Percentiles rank a stretch among this genome's conserved stretches.
Conservation (phyloP, 1,284 basidiomycete genomes). For the Malassezia sp. region DNA sequence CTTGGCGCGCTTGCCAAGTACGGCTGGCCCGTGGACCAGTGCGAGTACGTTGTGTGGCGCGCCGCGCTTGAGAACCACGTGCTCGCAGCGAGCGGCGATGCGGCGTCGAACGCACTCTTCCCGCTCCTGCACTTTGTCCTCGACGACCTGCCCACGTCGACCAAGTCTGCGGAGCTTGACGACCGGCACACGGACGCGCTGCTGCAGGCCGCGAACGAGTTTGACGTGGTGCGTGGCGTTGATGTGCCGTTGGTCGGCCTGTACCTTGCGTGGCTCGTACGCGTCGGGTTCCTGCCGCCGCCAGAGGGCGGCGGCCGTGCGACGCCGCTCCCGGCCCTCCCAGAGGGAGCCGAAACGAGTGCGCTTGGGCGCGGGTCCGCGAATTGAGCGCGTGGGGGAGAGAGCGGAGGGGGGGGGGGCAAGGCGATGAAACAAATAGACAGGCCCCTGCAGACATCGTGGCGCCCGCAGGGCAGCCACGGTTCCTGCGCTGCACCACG, state of each 20-base stretch:
- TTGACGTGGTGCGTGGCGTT: constrained; percentile 57
- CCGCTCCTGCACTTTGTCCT: constrained; percentile 92
- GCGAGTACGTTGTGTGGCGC: constrained; percentile 87
- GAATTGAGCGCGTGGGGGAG: too few relatives aligned
- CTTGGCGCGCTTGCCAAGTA: constrained; percentile 64
- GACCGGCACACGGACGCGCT: constrained; percentile 69
- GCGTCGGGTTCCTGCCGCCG: constrained; percentile 62
- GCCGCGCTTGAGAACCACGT: constrained; percentile 86
- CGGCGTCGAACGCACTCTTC: constrained; percentile 89
- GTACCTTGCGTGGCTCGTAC: constrained; percentile 89
- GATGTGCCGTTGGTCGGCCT: constrained; percentile 65
- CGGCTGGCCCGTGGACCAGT: constrained; percentile 66
- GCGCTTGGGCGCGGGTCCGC: constrained; percentile 44
- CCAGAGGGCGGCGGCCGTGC: constrained; percentile 8
- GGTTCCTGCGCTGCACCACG: too few relatives aligned
- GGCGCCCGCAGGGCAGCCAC: too few relatives aligned
- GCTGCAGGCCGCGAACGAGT: constrained; percentile 52
- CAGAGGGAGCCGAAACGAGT: constrained; percentile 21
- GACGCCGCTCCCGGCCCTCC: constrained; percentile 27
- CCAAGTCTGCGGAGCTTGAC: constrained; percentile 83
- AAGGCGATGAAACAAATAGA: too few relatives aligned
- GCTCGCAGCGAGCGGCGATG: constrained; percentile 50
- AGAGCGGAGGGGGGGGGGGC: too few relatives aligned
- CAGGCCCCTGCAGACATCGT: too few relatives aligned
- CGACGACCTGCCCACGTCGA: constrained; percentile 90